Base-by-base conservation (phyloP, 805 yeast species). In the Zygosaccharomyces bisporus region DNA sequence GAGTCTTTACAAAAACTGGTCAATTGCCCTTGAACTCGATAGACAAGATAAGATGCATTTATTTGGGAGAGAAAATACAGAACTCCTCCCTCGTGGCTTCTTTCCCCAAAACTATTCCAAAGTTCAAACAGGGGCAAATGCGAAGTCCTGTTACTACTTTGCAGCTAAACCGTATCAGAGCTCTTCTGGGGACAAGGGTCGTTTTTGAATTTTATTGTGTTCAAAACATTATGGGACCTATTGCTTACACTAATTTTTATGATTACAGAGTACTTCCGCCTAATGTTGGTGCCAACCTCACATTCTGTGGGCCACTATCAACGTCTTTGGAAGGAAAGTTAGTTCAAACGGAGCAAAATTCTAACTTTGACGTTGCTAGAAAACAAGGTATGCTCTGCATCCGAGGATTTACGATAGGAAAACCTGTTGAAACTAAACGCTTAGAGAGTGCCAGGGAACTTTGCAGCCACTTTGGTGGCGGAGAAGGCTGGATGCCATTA, bases 401-500 rank as follows among this genome's bases (percentile, higher is more conserved):
- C 1, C 68, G 91, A 44, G 93, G 91, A 0, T 84, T 81, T 59
- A 78, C 74, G 30, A 71, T 84, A 17, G 88, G 89, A 0, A 80
- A 73, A 51, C 73, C 73, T 2, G 52, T 61, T 4, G 70, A 64
- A 25, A 42, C 54, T 1, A 44, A 53, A 4, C 61, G 65, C 8
- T 46, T 68, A 34, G 53, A 58, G 14, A 40, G 29, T 2, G 71
- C 72, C 1, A 55, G 60, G 7, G 37, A 53, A 3, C 37, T 58
- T 17, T 67, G 69, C 5, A 67, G 66, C 18, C 44, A 56, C 14
- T 46, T 59, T 33, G 66, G 63, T 19, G 75, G 74, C n/a, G 70
- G 75, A 6, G 79, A 75, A 49, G 75, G 76, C 16, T 70, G 74
- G 74, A 66, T 70, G 70, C 74, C 74, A 62, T 4, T 81, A 73